These are phyloP conservation scores for Russula compacta DNA, from an alignment of 768 basidiomycete genomes.

Conservation along the genomic window DNA sequence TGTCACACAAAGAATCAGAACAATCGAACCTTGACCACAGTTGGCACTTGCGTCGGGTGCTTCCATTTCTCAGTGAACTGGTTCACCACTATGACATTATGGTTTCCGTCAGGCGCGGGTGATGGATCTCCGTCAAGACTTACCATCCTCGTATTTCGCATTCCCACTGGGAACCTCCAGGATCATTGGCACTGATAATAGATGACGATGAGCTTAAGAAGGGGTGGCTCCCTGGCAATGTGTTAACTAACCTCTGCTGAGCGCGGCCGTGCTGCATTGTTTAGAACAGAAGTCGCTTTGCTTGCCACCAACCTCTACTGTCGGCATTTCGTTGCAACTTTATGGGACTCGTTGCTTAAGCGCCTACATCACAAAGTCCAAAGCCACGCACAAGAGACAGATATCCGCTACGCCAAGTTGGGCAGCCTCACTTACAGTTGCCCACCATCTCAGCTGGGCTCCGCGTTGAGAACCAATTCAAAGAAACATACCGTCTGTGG, in stretches of 20 bases:
- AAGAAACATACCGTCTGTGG: slow-evolving; percentile 14
- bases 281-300: slow-evolving; percentile 24
- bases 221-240: not conserved
- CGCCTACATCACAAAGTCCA: not conserved
- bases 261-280: slow-evolving; percentile 13
- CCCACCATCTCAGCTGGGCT: not conserved
- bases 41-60: slow-evolving; percentile 18
- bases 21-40: slow-evolving; percentile 13
- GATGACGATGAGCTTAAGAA: not conserved
- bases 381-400: slow-evolving; percentile 17
- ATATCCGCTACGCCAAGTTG: slow-evolving; percentile 7
- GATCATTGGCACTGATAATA: slow-evolving; percentile 13
- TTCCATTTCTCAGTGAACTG: slow-evolving; percentile 22
- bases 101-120: not conserved
- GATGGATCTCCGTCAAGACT: not conserved
- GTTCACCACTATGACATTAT: slow-evolving; percentile 12
- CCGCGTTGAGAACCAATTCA: not conserved
- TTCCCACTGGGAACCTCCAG: slow-evolving; percentile 9
- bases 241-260: slow-evolving; percentile 7
- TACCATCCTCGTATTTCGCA: slow-evolving; percentile 11
- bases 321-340: slow-evolving; percentile 21
- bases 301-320: slow-evolving; percentile 16
- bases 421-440: slow-evolving; percentile 11
- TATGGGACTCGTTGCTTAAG: not conserved
- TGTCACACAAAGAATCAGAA: not conserved